Evolutionary conservation across 306 rosid species (phyloP).

Genomic region (Hylodesmum podocarpum): DNA sequence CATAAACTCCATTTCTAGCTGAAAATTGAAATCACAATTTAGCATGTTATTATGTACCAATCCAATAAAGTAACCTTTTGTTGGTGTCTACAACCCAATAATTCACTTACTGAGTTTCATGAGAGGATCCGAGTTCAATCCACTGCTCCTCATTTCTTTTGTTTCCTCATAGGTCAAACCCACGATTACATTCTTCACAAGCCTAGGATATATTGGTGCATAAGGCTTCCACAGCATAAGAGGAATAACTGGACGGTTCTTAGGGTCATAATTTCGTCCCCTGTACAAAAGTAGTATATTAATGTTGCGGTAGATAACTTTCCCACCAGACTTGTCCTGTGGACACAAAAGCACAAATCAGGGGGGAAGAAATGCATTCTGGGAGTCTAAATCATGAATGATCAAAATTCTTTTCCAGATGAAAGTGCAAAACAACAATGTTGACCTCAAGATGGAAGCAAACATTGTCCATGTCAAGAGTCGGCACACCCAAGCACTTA

Average conservation of each 20-base stretch:
- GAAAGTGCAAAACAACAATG: background rate
- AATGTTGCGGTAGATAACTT: conserved; percentile 59
- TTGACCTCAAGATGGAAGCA: conserved; percentile 93
- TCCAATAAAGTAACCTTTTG: background rate
- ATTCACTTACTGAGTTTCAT: conserved; percentile 83
- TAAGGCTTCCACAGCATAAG: conserved; percentile 96
- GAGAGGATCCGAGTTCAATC: conserved; percentile 61
- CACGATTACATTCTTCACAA: conserved; percentile 71
- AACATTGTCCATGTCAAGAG: conserved; percentile 86
- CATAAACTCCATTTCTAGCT: conserved; percentile 96
- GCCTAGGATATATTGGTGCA: conserved; percentile 85
- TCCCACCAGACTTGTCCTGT: conserved; percentile 88
- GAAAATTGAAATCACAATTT: conserved; percentile 29
- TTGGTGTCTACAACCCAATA: background rate
- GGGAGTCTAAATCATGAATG: conserved; percentile 13
- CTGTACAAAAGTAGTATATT: conserved; percentile 72
- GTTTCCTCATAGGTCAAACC: conserved; percentile 69
- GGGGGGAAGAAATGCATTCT: conserved; percentile 5
- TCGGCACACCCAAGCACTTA: conserved; percentile 95
- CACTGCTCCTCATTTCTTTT: conserved; percentile 74
- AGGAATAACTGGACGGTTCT: conserved; percentile 67
- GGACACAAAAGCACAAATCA: conserved; percentile 38
- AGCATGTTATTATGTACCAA: background rate
- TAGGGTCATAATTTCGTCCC: conserved; percentile 77
- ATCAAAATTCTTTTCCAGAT: background rate